phyloP scores from a whole-genome alignment of 176 grass and related monocot genomes.

The Echinochloa phyllopogon region DNA sequence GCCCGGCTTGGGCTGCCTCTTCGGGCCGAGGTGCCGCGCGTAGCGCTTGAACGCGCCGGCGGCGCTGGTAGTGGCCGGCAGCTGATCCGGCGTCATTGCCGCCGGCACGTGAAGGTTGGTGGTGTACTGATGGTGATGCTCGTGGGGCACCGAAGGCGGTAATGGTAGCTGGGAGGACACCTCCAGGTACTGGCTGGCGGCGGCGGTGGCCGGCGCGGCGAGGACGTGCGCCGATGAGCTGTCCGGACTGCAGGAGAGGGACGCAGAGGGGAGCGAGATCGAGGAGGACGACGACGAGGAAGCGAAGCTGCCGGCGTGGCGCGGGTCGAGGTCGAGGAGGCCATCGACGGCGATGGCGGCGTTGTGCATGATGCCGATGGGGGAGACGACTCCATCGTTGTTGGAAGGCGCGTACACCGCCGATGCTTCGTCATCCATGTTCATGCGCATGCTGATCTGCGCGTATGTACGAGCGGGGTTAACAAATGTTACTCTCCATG shows the following conservation, averaged over 20 bases:
- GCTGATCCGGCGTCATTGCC: too few relatives aligned
- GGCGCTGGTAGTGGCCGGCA: background rate
- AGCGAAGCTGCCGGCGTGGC: background rate
- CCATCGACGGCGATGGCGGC: background rate
- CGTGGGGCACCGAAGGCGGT: background rate
- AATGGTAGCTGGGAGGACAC: constrained; percentile 35
- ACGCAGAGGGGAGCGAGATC: constrained; percentile 41
- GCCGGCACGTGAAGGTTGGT: background rate
- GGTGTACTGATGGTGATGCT: background rate
- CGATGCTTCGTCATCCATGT: constrained; percentile 38
- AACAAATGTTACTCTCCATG: background rate
- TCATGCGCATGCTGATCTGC: constrained; percentile 62
- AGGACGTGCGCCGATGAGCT: constrained; percentile 34
- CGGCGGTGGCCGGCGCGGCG: background rate
- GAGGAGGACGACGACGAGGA: constrained; percentile 14
- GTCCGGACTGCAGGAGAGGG: constrained; percentile 48
- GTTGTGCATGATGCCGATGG: background rate
- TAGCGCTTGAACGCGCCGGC: constrained; percentile 63
- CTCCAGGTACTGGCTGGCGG: constrained; percentile 32
- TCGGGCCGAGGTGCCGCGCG: constrained; percentile 43
- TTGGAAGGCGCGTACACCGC: background rate
- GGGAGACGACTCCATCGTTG: background rate
- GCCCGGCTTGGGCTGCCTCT: constrained; percentile 13
- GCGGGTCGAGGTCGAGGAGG: background rate
- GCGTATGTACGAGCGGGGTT: background rate